Evolutionary conservation across 441 rosid species (phyloP), one percentile per base, ranked within the genome.

Genomic region (Caryocar brasiliense): DNA sequence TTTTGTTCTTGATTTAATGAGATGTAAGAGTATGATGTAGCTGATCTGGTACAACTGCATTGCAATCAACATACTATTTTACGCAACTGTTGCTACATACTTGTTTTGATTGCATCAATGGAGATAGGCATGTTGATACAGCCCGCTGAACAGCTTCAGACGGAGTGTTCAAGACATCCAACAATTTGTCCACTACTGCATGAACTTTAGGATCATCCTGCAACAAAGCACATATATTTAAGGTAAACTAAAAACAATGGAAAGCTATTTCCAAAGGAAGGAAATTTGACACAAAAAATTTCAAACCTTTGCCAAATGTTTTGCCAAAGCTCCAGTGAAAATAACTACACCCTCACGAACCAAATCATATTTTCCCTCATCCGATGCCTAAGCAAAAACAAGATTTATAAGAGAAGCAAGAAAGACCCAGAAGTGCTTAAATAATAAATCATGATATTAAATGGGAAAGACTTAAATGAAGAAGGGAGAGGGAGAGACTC

Each of bases 131-230:
- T 24, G 78, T 53, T 13, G 99, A 72, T 45, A 94, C 98, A 20
- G 98, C 99, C 38, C 95, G 89, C 57, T 94, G 99, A 69, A 94
- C 99, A 57, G 95, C 97, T 83, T 94, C 99, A 12, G 98, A 94
- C 10, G 98, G 99, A 58, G 98, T 94, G 68, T 94, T 86, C 55
- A 94, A 63, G 54, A 90, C 98, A 57, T 94, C 98, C 81, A 94
- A 62, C 79, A 94, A 77, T 73, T 90, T 94, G 59, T 94, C 99
- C 54, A 94, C 86, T 21, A 94, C 97, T 32, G 83, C 42, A 45
- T 85, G 91, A 52, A 90, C 97, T 73, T 86, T 93, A 42, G 99
- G 97, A 77, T 90, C 98, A 73, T 86, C 96, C 97, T 89, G 84
- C 49, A 60, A 61, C 55, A 71, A 20, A 53, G 41, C 20, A 55